Percentiles rank a stretch among this genome's conserved stretches.
Evolutionary conservation across 73 alveolate genomes (phyloP).

Genomic region (Tetrahymena elliotti): DNA sequence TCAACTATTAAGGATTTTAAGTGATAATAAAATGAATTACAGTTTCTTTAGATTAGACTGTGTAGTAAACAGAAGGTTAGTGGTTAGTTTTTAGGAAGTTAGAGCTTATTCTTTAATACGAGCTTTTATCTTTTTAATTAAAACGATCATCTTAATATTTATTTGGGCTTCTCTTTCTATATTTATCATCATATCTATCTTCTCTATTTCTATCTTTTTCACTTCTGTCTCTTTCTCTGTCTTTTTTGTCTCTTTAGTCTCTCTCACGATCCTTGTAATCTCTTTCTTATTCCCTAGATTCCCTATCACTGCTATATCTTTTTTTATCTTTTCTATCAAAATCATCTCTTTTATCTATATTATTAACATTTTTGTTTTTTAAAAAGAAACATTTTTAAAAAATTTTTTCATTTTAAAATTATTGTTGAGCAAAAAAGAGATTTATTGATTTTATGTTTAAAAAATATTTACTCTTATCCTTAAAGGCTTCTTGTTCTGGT

Average conservation of each 20-base stretch:
- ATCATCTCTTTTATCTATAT: background rate
- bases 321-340: background rate
- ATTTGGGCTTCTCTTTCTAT: background rate
- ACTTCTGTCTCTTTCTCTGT: background rate
- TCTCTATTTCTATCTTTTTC: background rate
- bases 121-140: background rate
- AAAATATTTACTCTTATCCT: background rate
- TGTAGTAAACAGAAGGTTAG: background rate
- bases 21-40: background rate
- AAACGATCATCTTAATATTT: background rate
- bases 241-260: background rate
- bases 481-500: background rate
- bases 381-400: background rate
- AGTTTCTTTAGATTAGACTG: background rate
- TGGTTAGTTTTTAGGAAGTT: background rate
- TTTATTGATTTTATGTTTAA: background rate
- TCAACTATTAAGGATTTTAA: no score
- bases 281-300: background rate
- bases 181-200: background rate
- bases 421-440: background rate
- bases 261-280: background rate
- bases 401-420: background rate
- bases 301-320: background rate
- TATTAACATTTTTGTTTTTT: background rate
- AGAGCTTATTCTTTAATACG: background rate